These are phyloP conservation scores for Kwoniella sp. DNA, from an alignment of 768 basidiomycete species.

Conservation along the genomic window DNA sequence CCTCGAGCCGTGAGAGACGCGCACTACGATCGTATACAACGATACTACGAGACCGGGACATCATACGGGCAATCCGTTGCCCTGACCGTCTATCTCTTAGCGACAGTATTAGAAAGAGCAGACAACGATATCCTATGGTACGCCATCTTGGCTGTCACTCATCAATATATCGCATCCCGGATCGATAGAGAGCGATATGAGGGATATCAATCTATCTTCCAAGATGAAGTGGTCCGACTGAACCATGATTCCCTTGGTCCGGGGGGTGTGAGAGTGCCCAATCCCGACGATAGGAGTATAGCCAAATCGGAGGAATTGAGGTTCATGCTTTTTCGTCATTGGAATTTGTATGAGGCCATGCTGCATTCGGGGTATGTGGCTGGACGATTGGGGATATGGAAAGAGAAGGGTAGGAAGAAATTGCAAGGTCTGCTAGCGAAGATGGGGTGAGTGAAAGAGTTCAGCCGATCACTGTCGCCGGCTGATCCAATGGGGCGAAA, in stretches of 20 bases:
- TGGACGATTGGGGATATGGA: conserved; percentile 93
- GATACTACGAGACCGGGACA: conserved; percentile 81
- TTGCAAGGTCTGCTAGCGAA: conserved; percentile 91
- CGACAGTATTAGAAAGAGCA: conserved; percentile 83
- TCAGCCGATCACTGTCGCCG: background rate
- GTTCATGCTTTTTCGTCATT: conserved; percentile 93
- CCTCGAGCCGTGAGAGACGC: conserved; percentile 69
- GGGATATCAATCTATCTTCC: conserved; percentile 72
- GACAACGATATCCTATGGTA: conserved; percentile 96
- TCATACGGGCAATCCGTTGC: conserved; percentile 88
- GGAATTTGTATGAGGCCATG: conserved; percentile 98
- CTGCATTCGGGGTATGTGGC: conserved; percentile 95
- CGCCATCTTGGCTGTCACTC: conserved; percentile 88
- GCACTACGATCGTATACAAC: conserved; percentile 69
- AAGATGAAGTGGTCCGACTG: conserved; percentile 89
- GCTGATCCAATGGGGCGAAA: too few relatives aligned
- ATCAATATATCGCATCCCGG: conserved; percentile 83
- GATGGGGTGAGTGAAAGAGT: conserved; percentile 75
- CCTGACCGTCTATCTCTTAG: conserved; percentile 83
- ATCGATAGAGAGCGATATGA: conserved; percentile 88
- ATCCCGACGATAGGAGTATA: conserved; percentile 80
- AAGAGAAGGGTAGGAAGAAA: conserved; percentile 84
- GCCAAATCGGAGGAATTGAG: conserved; percentile 84
- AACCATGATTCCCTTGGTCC: conserved; percentile 61
- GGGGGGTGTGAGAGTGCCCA: conserved; percentile 30